Evolutionary conservation across 192 early-diverging fungal genomes (phyloP).

Genomic region (Umbelopsis vinacea): DNA sequence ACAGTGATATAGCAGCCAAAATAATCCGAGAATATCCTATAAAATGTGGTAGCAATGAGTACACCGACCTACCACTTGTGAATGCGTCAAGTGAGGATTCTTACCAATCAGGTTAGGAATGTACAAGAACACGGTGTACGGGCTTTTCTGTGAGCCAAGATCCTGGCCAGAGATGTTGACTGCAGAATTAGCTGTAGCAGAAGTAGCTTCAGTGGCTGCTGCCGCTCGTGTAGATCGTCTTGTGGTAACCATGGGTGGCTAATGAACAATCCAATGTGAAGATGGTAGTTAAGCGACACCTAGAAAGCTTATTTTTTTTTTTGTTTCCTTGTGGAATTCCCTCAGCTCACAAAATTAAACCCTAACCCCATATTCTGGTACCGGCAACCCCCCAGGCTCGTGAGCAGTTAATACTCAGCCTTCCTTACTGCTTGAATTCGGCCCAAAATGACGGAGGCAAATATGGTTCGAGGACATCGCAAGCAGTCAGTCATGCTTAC

Average conservation of each 20-base stretch:
- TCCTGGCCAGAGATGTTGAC: background rate
- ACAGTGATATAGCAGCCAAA: constrained; percentile 72
- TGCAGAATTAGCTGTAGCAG: background rate
- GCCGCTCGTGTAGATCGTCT: constrained; percentile 20
- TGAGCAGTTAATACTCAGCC: no score
- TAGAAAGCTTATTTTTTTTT: constrained; percentile 6
- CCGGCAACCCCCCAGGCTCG: no score
- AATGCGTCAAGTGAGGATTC: constrained; percentile 12
- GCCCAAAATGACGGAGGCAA: constrained; percentile 16
- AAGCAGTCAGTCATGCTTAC: constrained; percentile 49
- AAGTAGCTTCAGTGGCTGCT: background rate
- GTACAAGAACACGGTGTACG: constrained; percentile 73
- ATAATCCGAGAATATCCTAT: constrained; percentile 87
- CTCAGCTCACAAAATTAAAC: background rate
- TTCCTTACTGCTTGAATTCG: no score
- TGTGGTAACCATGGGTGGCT: constrained; percentile 11
- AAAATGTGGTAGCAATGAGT: constrained; percentile 31
- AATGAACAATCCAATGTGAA: background rate
- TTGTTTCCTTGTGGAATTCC: constrained; percentile 1
- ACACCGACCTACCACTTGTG: background rate
- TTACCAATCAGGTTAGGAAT: constrained; percentile 81
- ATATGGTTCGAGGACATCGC: constrained; percentile 52
- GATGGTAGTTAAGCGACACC: background rate
- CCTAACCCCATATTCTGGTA: background rate
- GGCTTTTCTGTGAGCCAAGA: constrained; percentile 4